Evolutionary conservation across 495 filamentous ascomycete genomes (phyloP).

Genomic region (Oidiodendron maius): DNA sequence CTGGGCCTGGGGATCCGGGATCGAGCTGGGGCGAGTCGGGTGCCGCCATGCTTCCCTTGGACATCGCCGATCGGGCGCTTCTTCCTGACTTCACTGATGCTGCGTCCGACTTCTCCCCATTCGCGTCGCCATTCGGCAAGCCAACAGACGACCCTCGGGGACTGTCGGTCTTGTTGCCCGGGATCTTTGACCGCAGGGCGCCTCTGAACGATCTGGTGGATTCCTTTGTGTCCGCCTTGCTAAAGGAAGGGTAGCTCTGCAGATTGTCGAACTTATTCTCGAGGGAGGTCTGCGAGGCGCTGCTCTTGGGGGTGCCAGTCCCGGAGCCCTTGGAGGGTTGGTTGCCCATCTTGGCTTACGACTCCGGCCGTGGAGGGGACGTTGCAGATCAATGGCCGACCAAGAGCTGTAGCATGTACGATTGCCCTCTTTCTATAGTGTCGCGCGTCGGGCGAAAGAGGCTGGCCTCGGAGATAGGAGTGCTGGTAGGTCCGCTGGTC

Average conservation of each 20-base stretch:
- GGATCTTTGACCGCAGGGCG: slow-evolving; percentile 61
- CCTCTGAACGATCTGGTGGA: slow-evolving; percentile 78
- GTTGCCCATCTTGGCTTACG: slow-evolving; percentile 72
- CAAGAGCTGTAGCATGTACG: too few species aligned
- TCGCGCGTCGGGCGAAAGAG: too few species aligned
- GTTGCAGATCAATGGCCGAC: too few species aligned
- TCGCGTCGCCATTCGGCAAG: slow-evolving; percentile 50
- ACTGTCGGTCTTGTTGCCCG: slow-evolving; percentile 62
- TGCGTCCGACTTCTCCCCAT: slow-evolving; percentile 63
- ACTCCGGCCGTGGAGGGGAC: too few species aligned
- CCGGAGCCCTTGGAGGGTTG: slow-evolving; percentile 68
- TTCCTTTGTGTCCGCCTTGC: slow-evolving; percentile 90
- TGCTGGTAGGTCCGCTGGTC: too few species aligned
- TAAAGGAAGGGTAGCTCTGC: slow-evolving; percentile 84
- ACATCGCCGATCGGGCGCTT: slow-evolving; percentile 45
- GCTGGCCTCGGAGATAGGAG: too few species aligned
- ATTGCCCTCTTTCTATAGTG: too few species aligned
- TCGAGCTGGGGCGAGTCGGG: slow-evolving; percentile 13
- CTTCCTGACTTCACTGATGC: slow-evolving; percentile 64
- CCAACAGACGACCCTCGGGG: slow-evolving; percentile 66
- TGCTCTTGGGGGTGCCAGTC: slow-evolving; percentile 23
- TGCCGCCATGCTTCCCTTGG: slow-evolving; percentile 19
- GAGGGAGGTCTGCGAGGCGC: slow-evolving; percentile 27
- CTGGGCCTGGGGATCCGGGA: slow-evolving; percentile 5
- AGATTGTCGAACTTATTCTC: slow-evolving; percentile 28